A percentile compares a stretch with the other conserved stretches of the same genome.
Conservation (phyloP, 495 filamentous ascomycete species). For the Aspergillus egyptiacus region DNA sequence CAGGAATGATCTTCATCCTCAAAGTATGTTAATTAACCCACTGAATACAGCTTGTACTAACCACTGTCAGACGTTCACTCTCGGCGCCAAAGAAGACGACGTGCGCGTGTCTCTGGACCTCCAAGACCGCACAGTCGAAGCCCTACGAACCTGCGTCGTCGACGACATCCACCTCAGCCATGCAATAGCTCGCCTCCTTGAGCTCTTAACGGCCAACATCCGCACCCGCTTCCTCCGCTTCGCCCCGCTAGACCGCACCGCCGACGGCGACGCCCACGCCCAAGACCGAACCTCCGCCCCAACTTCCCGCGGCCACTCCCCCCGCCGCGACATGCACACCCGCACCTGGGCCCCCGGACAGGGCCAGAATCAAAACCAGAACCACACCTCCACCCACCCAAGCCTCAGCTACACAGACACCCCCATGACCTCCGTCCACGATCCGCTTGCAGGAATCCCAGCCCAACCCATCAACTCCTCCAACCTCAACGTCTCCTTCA, state of each 20-base stretch:
- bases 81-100: slow-evolving; percentile 85
- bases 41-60: slow-evolving; percentile 4
- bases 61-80: slow-evolving; percentile 70
- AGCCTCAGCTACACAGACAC: slow-evolving; percentile 30
- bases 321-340: slow-evolving; percentile 31
- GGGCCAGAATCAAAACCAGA: too few species aligned
- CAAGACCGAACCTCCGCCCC: slow-evolving; percentile 36
- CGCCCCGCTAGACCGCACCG: slow-evolving; percentile 38
- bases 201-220: slow-evolving; percentile 69
- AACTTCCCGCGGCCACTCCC: slow-evolving; percentile 32
- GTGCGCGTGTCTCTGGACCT: slow-evolving; percentile 74
- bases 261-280: slow-evolving; percentile 33
- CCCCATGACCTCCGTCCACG: slow-evolving; percentile 32
- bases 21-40: slow-evolving; percentile 40
- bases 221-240: slow-evolving; percentile 66
- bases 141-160: slow-evolving; percentile 77
- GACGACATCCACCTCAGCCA: slow-evolving; percentile 96
- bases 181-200: slow-evolving; percentile 86
- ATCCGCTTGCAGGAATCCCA: slow-evolving; percentile 42
- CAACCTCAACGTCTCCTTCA: slow-evolving; percentile 44
- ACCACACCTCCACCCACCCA: slow-evolving; percentile 15
- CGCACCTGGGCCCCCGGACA: slow-evolving; percentile 31
- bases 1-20: slow-evolving; percentile 90
- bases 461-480: slow-evolving; percentile 45
- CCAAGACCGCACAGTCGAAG: slow-evolving; percentile 73